Evolutionary conservation across 2,329 filamentous ascomycete genomes (phyloP), one percentile per base, ranked within the genome.

Genomic region (Shiraia sp.): DNA sequence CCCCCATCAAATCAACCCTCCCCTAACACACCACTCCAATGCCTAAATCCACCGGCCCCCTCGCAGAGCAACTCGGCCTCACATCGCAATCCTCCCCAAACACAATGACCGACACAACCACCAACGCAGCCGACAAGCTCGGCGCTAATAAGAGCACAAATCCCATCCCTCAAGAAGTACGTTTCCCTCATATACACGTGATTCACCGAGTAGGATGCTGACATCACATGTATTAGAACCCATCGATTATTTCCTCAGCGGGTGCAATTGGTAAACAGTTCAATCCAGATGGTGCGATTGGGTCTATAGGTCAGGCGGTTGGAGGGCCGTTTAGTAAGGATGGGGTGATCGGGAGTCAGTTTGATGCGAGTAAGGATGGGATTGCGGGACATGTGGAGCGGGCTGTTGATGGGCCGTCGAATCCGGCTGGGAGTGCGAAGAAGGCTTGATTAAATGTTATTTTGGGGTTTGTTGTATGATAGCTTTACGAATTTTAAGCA

Each of bases 231-330:
- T 10, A 24, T 2, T 28, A 57, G 50, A 66, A 69, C 42, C 66
- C 65, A 6, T 65, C 58, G 3, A 56, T 70, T 0, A 67, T 82
- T 32, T 79, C 79, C 28, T 74, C 72, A 1, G 63, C 74, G 1
- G 79, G 79, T 4, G 65, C 72, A 0, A 72, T 82, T 24, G 79
- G 79, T 14, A 79, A 77, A 51, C 77, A 81, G 15, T 82, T 82
- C 55, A 82, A 65, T 36, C 57, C 66, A 1, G 57, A 76, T 4
- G 78, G 79, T 13, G 68, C 71, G 0, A 61, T 81, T n/a, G 79
- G 79, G 6, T 72, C 76, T 9, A 66, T 72, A 2, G 77, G 73
- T 0, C 68, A 79, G 59, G 73, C 72, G 44, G 66, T 82, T 6
- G 78, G 64, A 2, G 63, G 80, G 0, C 63, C 61, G 6, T 57